Base-by-base conservation (phyloP, 768 basidiomycete species). In the Leccinum imitatum region DNA sequence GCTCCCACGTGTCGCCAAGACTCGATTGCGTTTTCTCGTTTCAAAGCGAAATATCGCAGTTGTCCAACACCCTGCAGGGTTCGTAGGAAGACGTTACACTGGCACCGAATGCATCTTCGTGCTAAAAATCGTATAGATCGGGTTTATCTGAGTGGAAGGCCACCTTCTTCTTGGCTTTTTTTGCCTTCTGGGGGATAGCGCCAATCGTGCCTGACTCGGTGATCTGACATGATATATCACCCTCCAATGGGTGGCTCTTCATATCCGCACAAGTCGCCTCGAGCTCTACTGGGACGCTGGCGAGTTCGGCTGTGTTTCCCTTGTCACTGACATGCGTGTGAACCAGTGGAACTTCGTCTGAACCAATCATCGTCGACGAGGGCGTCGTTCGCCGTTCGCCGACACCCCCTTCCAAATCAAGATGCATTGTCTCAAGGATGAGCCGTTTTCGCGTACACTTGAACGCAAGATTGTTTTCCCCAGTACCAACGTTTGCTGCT, bases 381-480 rank as follows among this genome's bases (percentile, higher is more conserved):
- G 86, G 80, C 6, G 77, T 84, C 10, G 89, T 92, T 62, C 87
- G 82, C 53, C 91, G 79, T 71, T 91, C 90, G 13, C 83, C 79
- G 27, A 93, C 84, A 15, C 93, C 90, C n/a, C 93, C 89, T 71
- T 95, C 91, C 39, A 91, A 78, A 70, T 90, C 88, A 25, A 96
- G 78, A 74, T 96, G 93, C 59, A 98, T 77, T 25, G 94, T 98
- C 77, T 98, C 96, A 65, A 98, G 84, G 21, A 95, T 77, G 58
- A 98, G 80, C 53, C 93, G 79, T 70, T 91, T 93, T 66, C 95
- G 80, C 67, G 88, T 97, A 68, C 92, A 90, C 71, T 88, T 91
- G 82, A 98, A 99, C 13, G 90, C 94, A 8, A 99, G 81, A 67
- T 98, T 98, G 75, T 98, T 98, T 72, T 98, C 95, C 8, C 95